Percentiles rank a stretch among this genome's conserved stretches.
Conservation (phyloP, 2,329 filamentous ascomycete genomes). For the Botrytis fabae region DNA sequence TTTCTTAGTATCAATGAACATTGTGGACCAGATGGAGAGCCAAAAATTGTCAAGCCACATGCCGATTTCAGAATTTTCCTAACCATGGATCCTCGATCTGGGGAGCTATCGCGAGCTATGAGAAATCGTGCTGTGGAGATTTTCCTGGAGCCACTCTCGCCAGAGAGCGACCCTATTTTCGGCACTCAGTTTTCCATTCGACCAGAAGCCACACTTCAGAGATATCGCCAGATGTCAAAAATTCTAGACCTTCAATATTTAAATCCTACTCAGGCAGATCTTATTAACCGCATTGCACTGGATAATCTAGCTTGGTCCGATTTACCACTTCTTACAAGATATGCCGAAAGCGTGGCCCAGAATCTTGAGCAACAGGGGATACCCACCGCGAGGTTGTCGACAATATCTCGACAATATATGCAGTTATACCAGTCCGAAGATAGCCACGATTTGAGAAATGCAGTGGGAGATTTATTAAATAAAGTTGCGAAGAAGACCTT, state of each 20-base stretch:
- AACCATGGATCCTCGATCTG: conserved; percentile 88
- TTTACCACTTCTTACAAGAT: conserved; percentile 37
- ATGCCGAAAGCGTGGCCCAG: conserved; percentile 26
- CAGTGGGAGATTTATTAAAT: conserved; percentile 34
- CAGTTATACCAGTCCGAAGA: conserved; percentile 33
- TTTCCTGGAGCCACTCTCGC: conserved; percentile 57
- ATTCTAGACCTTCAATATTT: conserved; percentile 23
- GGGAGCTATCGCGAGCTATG: conserved; percentile 95
- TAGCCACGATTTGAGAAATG: conserved; percentile 32
- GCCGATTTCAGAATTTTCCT: conserved; percentile 88
- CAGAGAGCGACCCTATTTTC: neutral
- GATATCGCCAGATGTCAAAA: conserved; percentile 35
- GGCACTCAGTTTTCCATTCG: neutral
- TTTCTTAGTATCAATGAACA: conserved; percentile 92
- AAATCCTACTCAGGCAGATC: conserved; percentile 19
- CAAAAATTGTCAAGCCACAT: conserved; percentile 78
- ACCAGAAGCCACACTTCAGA: conserved; percentile 36
- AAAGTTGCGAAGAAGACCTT: conserved; percentile 32
- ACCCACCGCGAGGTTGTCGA: neutral
- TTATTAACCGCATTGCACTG: conserved; percentile 34
- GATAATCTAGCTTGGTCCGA: conserved; percentile 41
- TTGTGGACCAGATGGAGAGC: conserved; percentile 76
- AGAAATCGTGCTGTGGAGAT: conserved; percentile 92
- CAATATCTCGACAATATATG: conserved; percentile 26
- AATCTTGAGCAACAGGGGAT: neutral